Percentiles rank a stretch among this genome's conserved stretches.
These are phyloP conservation scores for Pseudofabraea citricarpa DNA, from an alignment of 2,329 filamentous ascomycete genomes.

Conservation along the genomic window DNA sequence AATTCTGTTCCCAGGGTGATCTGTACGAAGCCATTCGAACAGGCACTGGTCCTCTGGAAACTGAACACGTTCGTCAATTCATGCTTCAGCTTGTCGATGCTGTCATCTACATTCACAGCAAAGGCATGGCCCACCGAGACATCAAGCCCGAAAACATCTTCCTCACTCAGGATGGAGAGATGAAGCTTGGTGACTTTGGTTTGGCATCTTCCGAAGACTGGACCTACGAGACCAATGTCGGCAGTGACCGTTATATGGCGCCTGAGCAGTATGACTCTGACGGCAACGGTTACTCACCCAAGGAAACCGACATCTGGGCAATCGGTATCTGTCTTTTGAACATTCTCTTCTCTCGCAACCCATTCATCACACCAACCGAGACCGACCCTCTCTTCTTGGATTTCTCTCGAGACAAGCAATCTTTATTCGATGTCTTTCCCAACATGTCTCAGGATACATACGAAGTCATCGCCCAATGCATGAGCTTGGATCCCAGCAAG, in stretches of 20 bases:
- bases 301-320: constrained; percentile 93
- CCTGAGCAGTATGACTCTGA: constrained; percentile 95
- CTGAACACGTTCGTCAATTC: constrained; percentile 93
- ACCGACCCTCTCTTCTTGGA: constrained; percentile 92
- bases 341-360: constrained; percentile 93
- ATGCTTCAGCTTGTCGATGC: constrained; percentile 93
- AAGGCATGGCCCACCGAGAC: constrained; percentile 91
- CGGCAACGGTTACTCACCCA: constrained; percentile 83
- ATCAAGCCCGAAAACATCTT: constrained; percentile 99
- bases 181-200: constrained; percentile 98
- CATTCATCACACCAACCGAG: constrained; percentile 85
- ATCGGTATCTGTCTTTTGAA: constrained; percentile 96
- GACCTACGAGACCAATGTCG: constrained; percentile 90
- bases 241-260: constrained; percentile 98
- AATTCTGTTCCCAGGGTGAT: constrained; percentile 93
- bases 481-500: constrained; percentile 87
- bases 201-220: constrained; percentile 84
- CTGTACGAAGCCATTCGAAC: constrained; percentile 95
- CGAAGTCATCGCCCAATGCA: constrained; percentile 84
- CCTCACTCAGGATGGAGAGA: constrained; percentile 73
- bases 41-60: constrained; percentile 83
- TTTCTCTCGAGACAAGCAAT: constrained; percentile 89
- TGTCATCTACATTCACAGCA: constrained; percentile 83
- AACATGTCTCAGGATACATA: constrained; percentile 98
- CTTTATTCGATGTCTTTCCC: constrained; percentile 95